Base-by-base conservation (phyloP, 495 filamentous ascomycete species). In the Penicillium chermesinum region DNA sequence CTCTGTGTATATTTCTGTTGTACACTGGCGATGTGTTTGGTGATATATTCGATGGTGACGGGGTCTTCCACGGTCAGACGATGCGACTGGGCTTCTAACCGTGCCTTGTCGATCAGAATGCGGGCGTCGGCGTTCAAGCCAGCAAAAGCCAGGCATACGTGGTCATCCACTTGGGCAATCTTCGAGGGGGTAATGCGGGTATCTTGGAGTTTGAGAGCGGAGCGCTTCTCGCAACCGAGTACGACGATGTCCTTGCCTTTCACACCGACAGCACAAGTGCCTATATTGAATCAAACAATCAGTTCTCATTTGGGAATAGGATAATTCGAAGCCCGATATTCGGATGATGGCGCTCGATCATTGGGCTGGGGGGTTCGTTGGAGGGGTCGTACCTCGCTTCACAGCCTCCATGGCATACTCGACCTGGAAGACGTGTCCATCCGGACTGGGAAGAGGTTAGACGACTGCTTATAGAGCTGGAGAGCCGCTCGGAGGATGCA, bases 361-460 rank as follows among this genome's bases (percentile, higher is more conserved):
- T n/a, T n/a, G n/a, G n/a, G n/a, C n/a, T n/a, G n/a, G n/a, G 14
- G 44, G 43, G 42, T 34, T 32, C 47, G 30, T 15, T 59, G 13
- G 17, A n/a, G n/a, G 42, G 34, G 10, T 16, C 58, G 46, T 78
- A 94, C 91, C 93, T 88, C 93, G 74, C 75, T 98, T 98, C 48
- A 98, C 93, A 46, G 93, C 93, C 77, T 98, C 93, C 52, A 95
- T 86, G 48, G 93, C 93, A 79, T 98, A 98, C 77, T 98, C 93
- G 59, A 98, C 93, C 70, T 98, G 93, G 78, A 98, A 97, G 57
- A 98, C 91, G 75, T 98, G 93, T 69, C 93, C 93, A 73, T 98
- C 93, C 55, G 93, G 93, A 76, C 91, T 96, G 56, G 59, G 62
- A 41, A 52, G 17, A 41, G 39, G 57, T 72, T 58, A 65, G 55